Evolutionary conservation across 352 stramenopile species (phyloP).

Genomic region (Globisporangium paddicum): DNA sequence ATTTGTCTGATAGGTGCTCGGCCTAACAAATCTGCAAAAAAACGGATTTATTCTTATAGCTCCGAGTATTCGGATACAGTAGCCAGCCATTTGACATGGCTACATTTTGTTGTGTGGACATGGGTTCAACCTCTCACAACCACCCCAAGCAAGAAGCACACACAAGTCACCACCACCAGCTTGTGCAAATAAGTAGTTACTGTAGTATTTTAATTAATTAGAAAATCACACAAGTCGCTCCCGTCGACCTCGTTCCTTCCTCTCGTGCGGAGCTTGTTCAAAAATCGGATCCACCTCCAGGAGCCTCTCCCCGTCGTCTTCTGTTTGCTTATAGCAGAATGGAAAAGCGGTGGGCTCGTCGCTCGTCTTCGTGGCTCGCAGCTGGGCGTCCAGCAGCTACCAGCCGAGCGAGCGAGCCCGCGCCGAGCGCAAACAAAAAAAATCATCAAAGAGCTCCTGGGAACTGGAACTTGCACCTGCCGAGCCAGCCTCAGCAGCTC

Average conservation of each 20-base stretch:
- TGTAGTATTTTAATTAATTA: neutral
- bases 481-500: neutral
- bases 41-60: too few species aligned
- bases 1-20: too few species aligned
- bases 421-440: slow-evolving; percentile 1
- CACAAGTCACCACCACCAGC: too few species aligned
- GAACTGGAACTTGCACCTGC: neutral
- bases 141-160: too few species aligned
- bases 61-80: too few species aligned
- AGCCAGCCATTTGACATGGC: neutral
- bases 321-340: slow-evolving; percentile 5
- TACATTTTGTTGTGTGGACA: too few species aligned
- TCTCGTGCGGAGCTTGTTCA: neutral
- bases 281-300: neutral
- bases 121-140: too few species aligned
- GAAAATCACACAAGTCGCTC: neutral
- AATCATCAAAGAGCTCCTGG: neutral
- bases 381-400: too few species aligned
- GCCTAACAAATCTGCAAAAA: neutral
- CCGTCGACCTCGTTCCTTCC: neutral
- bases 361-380: neutral
- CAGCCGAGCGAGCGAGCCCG: neutral
- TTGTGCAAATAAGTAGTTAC: too few species aligned
- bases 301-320: neutral
- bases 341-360: neutral